Conservation (phyloP, 352 stramenopile genomes). For the Phytophthora pistaciae region DNA sequence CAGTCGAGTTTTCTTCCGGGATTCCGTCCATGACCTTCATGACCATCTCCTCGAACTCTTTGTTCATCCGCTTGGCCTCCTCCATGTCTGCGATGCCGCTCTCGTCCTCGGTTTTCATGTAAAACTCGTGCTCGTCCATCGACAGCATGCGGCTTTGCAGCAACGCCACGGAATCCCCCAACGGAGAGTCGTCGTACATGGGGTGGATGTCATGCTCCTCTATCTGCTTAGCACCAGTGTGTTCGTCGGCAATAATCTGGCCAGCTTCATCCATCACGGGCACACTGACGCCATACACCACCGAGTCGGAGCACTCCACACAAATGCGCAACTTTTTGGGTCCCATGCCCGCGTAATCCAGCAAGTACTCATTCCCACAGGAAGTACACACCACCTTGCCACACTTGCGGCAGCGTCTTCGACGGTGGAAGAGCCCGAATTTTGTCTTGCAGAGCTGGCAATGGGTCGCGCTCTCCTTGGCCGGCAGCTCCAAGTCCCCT, state of each 20-base stretch:
- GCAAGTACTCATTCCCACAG: constrained; percentile 57
- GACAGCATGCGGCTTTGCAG: constrained; percentile 46
- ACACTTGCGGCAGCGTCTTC: constrained; percentile 79
- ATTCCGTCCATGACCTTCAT: constrained; percentile 30
- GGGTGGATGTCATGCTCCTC: constrained; percentile 32
- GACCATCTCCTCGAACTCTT: constrained; percentile 67
- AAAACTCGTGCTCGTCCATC: constrained; percentile 70
- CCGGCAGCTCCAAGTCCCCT: constrained; percentile 66
- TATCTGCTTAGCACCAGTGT: constrained; percentile 21
- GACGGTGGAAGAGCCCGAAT: constrained; percentile 74
- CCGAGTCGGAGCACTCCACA: constrained; percentile 59
- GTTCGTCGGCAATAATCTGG: constrained; percentile 9
- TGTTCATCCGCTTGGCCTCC: constrained; percentile 73
- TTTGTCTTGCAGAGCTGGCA: constrained; percentile 65
- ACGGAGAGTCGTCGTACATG: constrained; percentile 57
- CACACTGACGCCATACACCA: constrained; percentile 40
- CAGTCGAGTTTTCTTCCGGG: neutral
- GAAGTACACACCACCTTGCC: constrained; percentile 74
- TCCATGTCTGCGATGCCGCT: constrained; percentile 62
- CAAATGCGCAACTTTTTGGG: constrained; percentile 82
- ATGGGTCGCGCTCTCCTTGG: constrained; percentile 49
- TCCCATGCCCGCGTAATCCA: constrained; percentile 58
- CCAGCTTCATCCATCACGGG: constrained; percentile 28
- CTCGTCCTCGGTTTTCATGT: constrained; percentile 57
- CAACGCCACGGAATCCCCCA: constrained; percentile 25